phyloP scores from a whole-genome alignment of 2,329 filamentous ascomycete genomes.

The Arthrobotrys sphaeroides region DNA sequence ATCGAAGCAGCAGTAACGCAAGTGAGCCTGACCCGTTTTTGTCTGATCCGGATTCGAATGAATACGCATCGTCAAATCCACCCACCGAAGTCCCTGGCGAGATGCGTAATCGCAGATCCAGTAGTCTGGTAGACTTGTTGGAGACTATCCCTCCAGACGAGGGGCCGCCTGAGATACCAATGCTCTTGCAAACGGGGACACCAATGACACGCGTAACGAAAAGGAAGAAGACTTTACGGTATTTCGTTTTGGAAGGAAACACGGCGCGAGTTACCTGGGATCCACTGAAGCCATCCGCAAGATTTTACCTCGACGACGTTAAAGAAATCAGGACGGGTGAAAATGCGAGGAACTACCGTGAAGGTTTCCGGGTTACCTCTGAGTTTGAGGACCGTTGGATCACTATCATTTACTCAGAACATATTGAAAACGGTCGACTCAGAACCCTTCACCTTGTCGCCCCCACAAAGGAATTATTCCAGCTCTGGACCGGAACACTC shows the following conservation, averaged over 20 bases:
- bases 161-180: conserved; percentile 76
- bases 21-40: conserved; percentile 66
- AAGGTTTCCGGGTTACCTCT: conserved; percentile 78
- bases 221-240: conserved; percentile 77
- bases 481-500: conserved; percentile 83
- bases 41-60: conserved; percentile 63
- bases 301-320: conserved; percentile 94
- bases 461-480: conserved; percentile 74
- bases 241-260: conserved; percentile 81
- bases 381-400: conserved; percentile 79
- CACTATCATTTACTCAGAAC: conserved; percentile 84
- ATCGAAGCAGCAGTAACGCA: conserved; percentile 88
- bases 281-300: conserved; percentile 77
- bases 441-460: conserved; percentile 91
- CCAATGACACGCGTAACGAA: conserved; percentile 83
- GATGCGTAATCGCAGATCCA: conserved; percentile 11
- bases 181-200: conserved; percentile 80
- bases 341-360: conserved; percentile 87
- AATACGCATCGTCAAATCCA: conserved; percentile 66
- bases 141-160: conserved; percentile 60
- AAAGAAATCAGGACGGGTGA: conserved; percentile 84
- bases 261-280: conserved; percentile 91
- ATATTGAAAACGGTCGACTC: conserved; percentile 76
- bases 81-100: conserved; percentile 58
- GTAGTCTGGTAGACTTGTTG: conserved; percentile 63